Percentiles rank a stretch among this genome's conserved stretches.
Evolutionary conservation across 129 eudicot genomes (phyloP).

Genomic region (Logfia minima): DNA sequence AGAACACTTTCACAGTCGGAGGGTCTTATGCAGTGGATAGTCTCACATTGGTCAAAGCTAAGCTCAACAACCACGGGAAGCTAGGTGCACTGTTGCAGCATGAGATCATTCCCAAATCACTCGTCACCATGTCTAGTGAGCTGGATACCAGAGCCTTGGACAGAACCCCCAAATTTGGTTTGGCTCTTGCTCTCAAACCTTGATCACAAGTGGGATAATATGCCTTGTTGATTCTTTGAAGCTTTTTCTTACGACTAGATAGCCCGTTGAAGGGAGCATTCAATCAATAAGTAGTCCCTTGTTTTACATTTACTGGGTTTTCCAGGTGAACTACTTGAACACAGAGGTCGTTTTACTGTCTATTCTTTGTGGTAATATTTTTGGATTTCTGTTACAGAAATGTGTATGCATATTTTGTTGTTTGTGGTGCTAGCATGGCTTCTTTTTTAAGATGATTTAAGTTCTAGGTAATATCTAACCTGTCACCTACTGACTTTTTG

Average conservation of each 20-base stretch:
- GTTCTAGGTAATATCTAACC: not conserved
- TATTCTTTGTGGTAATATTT: constrained; percentile 6
- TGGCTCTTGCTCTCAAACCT: constrained; percentile 74
- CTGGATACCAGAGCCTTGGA: constrained; percentile 81
- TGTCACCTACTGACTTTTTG: not conserved
- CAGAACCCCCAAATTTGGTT: constrained; percentile 72
- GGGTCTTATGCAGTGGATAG: constrained; percentile 60
- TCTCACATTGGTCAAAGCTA: constrained; percentile 64
- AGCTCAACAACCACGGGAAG: constrained; percentile 77
- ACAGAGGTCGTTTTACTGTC: not conserved
- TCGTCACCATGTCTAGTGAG: constrained; percentile 69
- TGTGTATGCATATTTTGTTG: not conserved
- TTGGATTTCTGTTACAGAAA: not conserved
- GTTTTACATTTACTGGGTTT: constrained; percentile 2
- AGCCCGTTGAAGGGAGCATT: constrained; percentile 24
- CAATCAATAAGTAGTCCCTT: constrained; percentile 19
- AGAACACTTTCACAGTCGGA: constrained; percentile 79
- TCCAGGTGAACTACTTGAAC: constrained; percentile 16
- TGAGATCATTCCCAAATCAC: constrained; percentile 67
- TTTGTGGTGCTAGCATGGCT: not conserved
- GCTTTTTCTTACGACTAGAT: not conserved
- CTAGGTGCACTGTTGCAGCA: constrained; percentile 72
- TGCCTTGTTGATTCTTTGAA: not conserved
- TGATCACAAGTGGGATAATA: constrained; percentile 25
- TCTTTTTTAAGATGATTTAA: not conserved